Evolutionary conservation across 805 yeast species (phyloP), one percentile per base, ranked within the genome.

Genomic region (Yarrowia bubula): DNA sequence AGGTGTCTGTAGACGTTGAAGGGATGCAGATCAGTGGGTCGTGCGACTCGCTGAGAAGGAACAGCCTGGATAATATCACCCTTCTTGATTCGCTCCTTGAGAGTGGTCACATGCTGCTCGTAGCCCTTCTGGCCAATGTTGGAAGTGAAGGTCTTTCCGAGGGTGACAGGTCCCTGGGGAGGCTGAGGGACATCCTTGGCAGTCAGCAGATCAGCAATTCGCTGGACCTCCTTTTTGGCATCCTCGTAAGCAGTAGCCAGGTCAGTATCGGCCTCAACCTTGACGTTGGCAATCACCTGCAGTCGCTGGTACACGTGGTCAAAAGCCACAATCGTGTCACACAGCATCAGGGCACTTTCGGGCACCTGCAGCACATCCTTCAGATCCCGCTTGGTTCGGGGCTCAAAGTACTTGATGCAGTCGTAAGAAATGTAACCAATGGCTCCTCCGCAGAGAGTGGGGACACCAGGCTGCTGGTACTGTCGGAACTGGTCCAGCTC

Each of bases 51-150:
- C 80, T 95, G 99, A 1, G 98, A 92, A 6, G 99, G 99, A 28
- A 95, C 99, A 0, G 96, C 97, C 77, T 95, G 99, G 78, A 95
- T 89, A 66, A 95, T 90, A 73, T 95, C 98, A 66, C 99, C 99
- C 70, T 85, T 84, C 71, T 86, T 77, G 71, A 95, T 95, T 73
- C 93, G 97, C 46, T 84, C 77, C 73, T 92, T 92, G 72, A 95
- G 82, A 13, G 76, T 81, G 11, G 79, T 75, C 43, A 95, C 99
- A 75, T 90, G 96, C 35, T 71, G 71, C 77, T 95, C 96, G 75
- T 95, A 95, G 58, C 99, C 99, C 66, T 86, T 89, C 78, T 91
- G 89, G 53, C 98, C 99, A 68, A 93, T 85, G 75, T 95, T 95
- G 8, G 98, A 92, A 10, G 86, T 83, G 76, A 90, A 93, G 2